Conservation (phyloP, 148 eudicot genomes). For the Spergularia bocconei region DNA sequence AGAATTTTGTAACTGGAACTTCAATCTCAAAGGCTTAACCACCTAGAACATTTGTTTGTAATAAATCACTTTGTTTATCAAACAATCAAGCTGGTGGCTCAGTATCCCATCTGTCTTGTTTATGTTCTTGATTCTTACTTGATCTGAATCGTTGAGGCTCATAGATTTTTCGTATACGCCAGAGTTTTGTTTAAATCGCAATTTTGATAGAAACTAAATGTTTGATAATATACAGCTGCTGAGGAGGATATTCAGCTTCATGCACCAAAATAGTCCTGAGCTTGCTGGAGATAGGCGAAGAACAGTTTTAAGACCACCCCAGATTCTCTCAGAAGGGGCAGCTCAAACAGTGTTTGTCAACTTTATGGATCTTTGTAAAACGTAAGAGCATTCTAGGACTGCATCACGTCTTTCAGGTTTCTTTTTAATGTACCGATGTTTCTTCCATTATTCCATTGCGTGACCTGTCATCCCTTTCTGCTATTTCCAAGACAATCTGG, state of each 20-base stretch:
- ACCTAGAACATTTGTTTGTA: background rate
- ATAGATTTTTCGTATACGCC: background rate
- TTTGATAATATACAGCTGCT: conserved; percentile 36
- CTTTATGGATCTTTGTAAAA: conserved; percentile 42
- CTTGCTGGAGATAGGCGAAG: conserved; percentile 44
- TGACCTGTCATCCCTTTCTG: background rate
- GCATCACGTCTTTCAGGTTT: no score
- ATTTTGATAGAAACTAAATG: background rate
- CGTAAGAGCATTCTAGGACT: conserved; percentile 24
- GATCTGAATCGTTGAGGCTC: background rate
- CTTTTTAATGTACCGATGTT: background rate
- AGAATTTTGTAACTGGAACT: background rate
- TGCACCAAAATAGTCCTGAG: conserved; percentile 42
- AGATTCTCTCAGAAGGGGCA: conserved; percentile 46
- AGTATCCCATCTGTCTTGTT: background rate
- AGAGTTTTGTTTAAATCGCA: background rate
- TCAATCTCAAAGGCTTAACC: background rate
- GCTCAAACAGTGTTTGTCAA: conserved; percentile 40
- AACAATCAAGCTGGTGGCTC: background rate
- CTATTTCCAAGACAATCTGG: background rate
- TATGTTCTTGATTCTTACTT: background rate
- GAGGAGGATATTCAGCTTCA: conserved; percentile 30
- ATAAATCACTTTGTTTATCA: background rate
- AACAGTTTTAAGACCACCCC: conserved; percentile 48
- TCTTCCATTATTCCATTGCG: background rate